These are phyloP conservation scores for Barnettozyma populi DNA, from an alignment of 805 yeast species.

Conservation along the genomic window DNA sequence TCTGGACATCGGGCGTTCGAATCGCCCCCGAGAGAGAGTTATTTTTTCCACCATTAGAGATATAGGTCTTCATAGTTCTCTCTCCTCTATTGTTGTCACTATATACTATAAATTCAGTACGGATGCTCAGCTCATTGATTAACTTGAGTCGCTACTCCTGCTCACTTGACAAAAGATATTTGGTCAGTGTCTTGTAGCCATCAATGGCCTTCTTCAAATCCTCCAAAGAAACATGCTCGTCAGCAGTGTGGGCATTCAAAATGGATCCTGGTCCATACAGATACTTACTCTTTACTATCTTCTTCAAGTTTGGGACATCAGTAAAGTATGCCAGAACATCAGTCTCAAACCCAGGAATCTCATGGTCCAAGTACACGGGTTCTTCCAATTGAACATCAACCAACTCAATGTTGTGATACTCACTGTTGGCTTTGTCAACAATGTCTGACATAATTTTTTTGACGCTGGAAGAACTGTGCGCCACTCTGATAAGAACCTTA, in stretches of 20 bases:
- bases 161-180: slow-evolving; percentile 11
- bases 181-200: slow-evolving; percentile 38
- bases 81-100: too few relatives aligned
- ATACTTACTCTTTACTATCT: slow-evolving; percentile 32
- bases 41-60: too few relatives aligned
- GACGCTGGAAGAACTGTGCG: slow-evolving; percentile 39
- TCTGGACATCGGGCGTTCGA: slow-evolving; percentile 22
- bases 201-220: slow-evolving; percentile 46
- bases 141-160: too few relatives aligned
- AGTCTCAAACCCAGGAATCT: slow-evolving; percentile 61
- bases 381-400: slow-evolving; percentile 28
- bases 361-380: slow-evolving; percentile 37
- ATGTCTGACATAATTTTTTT: slow-evolving; percentile 26
- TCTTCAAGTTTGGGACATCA: slow-evolving; percentile 42
- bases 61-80: too few relatives aligned
- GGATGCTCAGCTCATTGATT: too few relatives aligned
- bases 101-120: too few relatives aligned
- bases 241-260: slow-evolving; percentile 52
- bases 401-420: slow-evolving; percentile 21
- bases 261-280: slow-evolving; percentile 67
- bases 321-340: slow-evolving; percentile 46
- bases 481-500: slow-evolving; percentile 45
- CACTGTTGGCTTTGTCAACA: slow-evolving; percentile 26
- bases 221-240: slow-evolving; percentile 44
- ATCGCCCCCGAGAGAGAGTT: slow-evolving; percentile 22